Evolutionary conservation across 108 stramenopile species (phyloP), one percentile per base, ranked within the genome.

Genomic region (Aurantiochytrium sp.): DNA sequence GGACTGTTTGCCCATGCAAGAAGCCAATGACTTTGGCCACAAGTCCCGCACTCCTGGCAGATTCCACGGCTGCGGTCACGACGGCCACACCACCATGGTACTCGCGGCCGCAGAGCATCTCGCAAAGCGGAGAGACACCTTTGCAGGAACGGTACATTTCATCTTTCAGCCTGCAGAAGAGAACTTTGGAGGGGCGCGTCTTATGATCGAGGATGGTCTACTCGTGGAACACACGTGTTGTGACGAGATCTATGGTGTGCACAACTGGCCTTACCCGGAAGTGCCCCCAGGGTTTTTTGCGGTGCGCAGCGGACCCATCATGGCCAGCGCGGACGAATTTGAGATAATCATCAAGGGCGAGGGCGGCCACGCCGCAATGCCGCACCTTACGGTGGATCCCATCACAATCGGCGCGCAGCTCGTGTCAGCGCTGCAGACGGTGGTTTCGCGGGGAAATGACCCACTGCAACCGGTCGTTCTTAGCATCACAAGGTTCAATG

Each of bases 51-150:
- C 91, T 18, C 60, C 89, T 42, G 96, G 96, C 3, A 89, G 89
- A 47, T 97, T 98, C 97, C 98, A 98, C 90, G 98, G 97, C 4
- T 98, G 98, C 90, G 98, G 98, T 19, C 98, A 98, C 89, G 98
- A 98, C 88, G 96, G 95, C 8, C 98, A 98, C 87, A 96, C 95
- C 60, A 93, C 96, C 35, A 95, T 96, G 95, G 90, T 98, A 5
- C 87, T 98, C 89, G 96, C 96, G 49, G 96, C 98, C 8, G 95
- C 95, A 2, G 88, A 92, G 25, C 58, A 96, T 12, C 72, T 97
- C 10, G 55, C 57, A 8, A 43, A 25, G 8, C 23, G 42, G 14
- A 57, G 87, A 43, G 87, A 90, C 47, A 43, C 91, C 72, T 87
- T 96, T 92, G 87, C 93, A 71, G 92, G 96, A 35, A 90, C 96